These are phyloP conservation scores for Aspergillus intermedius DNA, from an alignment of 2,329 filamentous ascomycete species.

Conservation along the genomic window DNA sequence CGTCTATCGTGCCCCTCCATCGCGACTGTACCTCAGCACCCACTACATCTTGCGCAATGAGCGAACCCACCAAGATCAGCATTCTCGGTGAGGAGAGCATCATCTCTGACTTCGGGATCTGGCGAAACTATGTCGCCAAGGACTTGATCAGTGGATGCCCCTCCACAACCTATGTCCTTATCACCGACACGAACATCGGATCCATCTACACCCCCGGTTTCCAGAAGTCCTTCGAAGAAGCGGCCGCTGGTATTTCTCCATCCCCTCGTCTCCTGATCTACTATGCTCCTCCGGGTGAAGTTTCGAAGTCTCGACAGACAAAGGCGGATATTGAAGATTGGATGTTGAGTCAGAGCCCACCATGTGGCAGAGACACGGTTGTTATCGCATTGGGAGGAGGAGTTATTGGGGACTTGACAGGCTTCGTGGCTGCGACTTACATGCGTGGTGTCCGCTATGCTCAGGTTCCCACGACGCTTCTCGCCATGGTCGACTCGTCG, in stretches of 20 bases:
- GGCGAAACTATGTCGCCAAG: slow-evolving; percentile 70
- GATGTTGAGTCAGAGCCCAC: slow-evolving; percentile 74
- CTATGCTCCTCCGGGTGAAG: slow-evolving; percentile 82
- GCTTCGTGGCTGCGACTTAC: slow-evolving; percentile 94
- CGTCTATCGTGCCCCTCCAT: slow-evolving; percentile 6
- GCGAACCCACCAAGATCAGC: slow-evolving; percentile 57
- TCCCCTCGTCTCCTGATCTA: slow-evolving; percentile 72
- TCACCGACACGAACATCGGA: slow-evolving; percentile 90
- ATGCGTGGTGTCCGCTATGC: slow-evolving; percentile 97
- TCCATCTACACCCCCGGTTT: slow-evolving; percentile 76
- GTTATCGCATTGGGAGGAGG: slow-evolving; percentile 91
- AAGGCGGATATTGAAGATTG: slow-evolving; percentile 97
- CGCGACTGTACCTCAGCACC: slow-evolving; percentile 4
- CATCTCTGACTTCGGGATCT: slow-evolving; percentile 84
- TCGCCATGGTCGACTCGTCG: slow-evolving; percentile 97
- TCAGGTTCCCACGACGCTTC: slow-evolving; percentile 88
- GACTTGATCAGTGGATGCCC: slow-evolving; percentile 71
- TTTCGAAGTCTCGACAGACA: slow-evolving; percentile 84
- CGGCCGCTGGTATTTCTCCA: slow-evolving; percentile 39
- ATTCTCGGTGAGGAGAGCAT: slow-evolving; percentile 89
- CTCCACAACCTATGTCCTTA: slow-evolving; percentile 89
- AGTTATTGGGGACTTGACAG: slow-evolving; percentile 96
- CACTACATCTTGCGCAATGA: slow-evolving; percentile 19
- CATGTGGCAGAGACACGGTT: slow-evolving; percentile 89
- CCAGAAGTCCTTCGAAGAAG: slow-evolving; percentile 55